A percentile compares a stretch with the other conserved stretches of the same genome.
Evolutionary conservation across 805 yeast species (phyloP).

Genomic region (Nakazawaea laoshanensis): DNA sequence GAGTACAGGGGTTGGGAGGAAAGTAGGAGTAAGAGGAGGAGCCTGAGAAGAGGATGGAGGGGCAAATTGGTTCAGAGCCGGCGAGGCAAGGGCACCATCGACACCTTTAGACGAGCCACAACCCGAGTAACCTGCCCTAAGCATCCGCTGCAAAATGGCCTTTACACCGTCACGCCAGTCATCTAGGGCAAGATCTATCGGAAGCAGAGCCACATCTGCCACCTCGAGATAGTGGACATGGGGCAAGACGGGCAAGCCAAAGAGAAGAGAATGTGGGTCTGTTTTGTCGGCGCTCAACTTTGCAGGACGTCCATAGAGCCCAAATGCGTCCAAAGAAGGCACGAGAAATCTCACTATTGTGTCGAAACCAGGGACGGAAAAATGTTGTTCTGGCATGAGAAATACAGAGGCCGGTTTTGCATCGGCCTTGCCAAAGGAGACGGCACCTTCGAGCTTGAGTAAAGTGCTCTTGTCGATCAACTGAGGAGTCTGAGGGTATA

Average conservation of each 20-base stretch:
- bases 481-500: constrained; percentile 80
- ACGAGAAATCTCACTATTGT: constrained; percentile 75
- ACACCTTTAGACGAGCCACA: constrained; percentile 66
- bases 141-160: constrained; percentile 43
- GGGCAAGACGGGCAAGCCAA: constrained; percentile 80
- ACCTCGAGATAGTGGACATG: constrained; percentile 63
- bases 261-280: constrained; percentile 57
- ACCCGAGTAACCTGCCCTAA: constrained; percentile 60
- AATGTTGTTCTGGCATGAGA: constrained; percentile 77
- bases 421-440: constrained; percentile 46
- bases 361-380: constrained; percentile 76
- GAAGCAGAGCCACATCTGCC: constrained; percentile 44
- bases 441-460: constrained; percentile 81
- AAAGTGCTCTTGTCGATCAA: constrained; percentile 83
- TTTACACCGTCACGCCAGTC: constrained; percentile 56
- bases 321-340: constrained; percentile 70
- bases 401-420: constrained; percentile 58
- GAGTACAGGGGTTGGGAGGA: constrained; percentile 7
- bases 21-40: constrained; percentile 10
- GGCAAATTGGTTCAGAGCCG: constrained; percentile 2
- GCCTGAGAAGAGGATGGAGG: background rate
- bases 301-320: constrained; percentile 74
- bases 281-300: constrained; percentile 67
- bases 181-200: constrained; percentile 41
- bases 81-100: constrained; percentile 34